Evolutionary conservation across 306 rosid species (phyloP), one percentile per base, ranked within the genome.

Genomic region (Malus sylvestris): DNA sequence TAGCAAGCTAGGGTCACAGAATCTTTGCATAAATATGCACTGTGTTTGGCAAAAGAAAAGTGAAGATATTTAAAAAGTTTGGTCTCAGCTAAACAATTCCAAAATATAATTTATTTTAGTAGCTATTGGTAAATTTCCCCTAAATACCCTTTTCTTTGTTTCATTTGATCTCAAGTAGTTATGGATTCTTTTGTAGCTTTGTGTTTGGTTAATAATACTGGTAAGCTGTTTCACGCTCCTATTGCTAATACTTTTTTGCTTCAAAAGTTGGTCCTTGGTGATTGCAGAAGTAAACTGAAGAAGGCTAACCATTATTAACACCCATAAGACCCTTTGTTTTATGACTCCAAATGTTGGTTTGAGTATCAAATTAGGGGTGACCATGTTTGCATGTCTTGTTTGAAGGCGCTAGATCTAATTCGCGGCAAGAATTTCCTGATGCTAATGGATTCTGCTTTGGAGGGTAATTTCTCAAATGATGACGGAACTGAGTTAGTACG

Each of bases 381-480:
- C 52, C 18, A 60, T 32, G 38, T 69, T 55, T 74, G 51, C 61
- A 10, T 73, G 42, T 69, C 32, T 57, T 76, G 40, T 67, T 46
- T 76, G 42, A 81, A 95, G 98, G 98, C 98, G 65, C 97, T 95
- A 32, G 98, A 95, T 71, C 83, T 95, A 76, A 95, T 95, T 67
- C 96, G 98, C 3, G 93, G 93, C 67, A 95, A 90, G 86, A 95
- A 95, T 85, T 92, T 90, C 80, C 67, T 86, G 87, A 92, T 92
- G 98, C 73, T 95, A 77, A 95, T 95, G 97, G 98, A 95, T 83
- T 95, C 98, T 53, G 97, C 96, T 29, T 77, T 92, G 79, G 97
- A 92, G 82, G 98, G 97, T 49, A 91, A 95, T 67, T 95, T 95
- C 80, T 92, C 97, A 46, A 95, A 95, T 72, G 97, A 95, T 78